Evolutionary conservation across 1,284 basidiomycete genomes (phyloP), one percentile per base, ranked within the genome.

Genomic region (Termitomyces sp.): DNA sequence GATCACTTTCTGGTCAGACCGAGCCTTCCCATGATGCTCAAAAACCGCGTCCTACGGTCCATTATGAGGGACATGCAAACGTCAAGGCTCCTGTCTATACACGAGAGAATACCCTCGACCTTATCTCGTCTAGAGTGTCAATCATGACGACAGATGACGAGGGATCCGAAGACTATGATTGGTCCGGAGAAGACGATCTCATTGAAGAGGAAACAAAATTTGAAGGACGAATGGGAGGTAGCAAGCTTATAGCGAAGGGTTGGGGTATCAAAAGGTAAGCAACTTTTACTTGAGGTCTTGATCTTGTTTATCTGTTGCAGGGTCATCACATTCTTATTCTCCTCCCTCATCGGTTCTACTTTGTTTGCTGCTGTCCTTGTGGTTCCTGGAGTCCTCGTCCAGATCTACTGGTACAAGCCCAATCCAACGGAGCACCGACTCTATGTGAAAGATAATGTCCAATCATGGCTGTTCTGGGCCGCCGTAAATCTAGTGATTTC

Each of bases 381-480:
- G 49, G 67, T 81, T 0, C 81, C 82, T 21, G 83, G 81, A 9
- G 62, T 90, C 30, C 65, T 88, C 48, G 65, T 89, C 50, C 79
- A 85, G 61, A 82, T 86, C 67, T 80, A 78, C 65, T 90, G 85
- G 81, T 86, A 84, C 62, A 77, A 81, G 45, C 77, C 77, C 0
- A 64, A 83, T 55, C 79, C 78, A 8, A 80, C 79, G 13, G 73
- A 76, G 7, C 71, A 82, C 59, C 77, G 86, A 13, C 74, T 71
- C 36, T 87, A 79, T 61, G 76, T 88, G 56, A 78, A 78, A 49
- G 76, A 84, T 58, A 90, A 88, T 64, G 68, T 89, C 48, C 76
- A 87, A 62, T 84, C 86, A 9, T 90, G 88, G 88, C 72, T 89
- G 5, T 87, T 87, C 68, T 90, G 88, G 87, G 82, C 80, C 8